Base-by-base conservation (phyloP, 2,329 filamentous ascomycete species). In the Diplodia seriata region DNA sequence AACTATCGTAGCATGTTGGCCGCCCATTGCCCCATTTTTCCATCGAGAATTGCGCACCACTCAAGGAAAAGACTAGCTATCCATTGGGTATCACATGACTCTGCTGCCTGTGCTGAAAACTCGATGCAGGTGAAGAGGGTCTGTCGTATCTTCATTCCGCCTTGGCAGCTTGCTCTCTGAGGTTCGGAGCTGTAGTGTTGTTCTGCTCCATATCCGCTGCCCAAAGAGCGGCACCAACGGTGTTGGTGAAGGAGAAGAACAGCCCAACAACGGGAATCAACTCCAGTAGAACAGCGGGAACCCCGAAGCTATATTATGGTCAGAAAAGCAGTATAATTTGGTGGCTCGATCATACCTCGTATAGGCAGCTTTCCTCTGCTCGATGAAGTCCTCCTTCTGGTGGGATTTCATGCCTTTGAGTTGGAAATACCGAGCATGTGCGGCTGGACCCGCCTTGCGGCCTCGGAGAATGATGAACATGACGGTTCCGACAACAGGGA, bases 221-320 rank as follows among this genome's bases (percentile, higher is more conserved):
- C 93, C 93, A 97, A n/a, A 98, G 82, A 8, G 94, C 94, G 66
- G 94, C 94, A 8, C 93, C 94, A 68, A 97, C 93, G 1, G 92
- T 91, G 78, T 97, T 97, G 18, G 93, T 97, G 78, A 96, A 97
- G 0, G 91, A 86, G 75, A 97, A 97, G 69, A 94, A 85, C 65
- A 97, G 90, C 6, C 91, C 94, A 7, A 85, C 88, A 70, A 97
- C 82, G 0, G 94, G 94, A 2, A 97, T 81, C 83, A 97, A 90
- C 77, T 97, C 93, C 4, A 97, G 84, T 0, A 95, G 80, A 57
- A 91, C 92, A 5, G 93, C 90, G 2, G 92, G 87, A 68, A 97
- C 91, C 7, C 94, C 96, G 71, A 86, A 84, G 53, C 79, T 81
- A 59, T 69, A 66, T 9, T 62, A 69, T 31, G 9, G 29, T 33